phyloP scores from a whole-genome alignment of 2,329 filamentous ascomycete genomes.

The Niveomyces coronatus region DNA sequence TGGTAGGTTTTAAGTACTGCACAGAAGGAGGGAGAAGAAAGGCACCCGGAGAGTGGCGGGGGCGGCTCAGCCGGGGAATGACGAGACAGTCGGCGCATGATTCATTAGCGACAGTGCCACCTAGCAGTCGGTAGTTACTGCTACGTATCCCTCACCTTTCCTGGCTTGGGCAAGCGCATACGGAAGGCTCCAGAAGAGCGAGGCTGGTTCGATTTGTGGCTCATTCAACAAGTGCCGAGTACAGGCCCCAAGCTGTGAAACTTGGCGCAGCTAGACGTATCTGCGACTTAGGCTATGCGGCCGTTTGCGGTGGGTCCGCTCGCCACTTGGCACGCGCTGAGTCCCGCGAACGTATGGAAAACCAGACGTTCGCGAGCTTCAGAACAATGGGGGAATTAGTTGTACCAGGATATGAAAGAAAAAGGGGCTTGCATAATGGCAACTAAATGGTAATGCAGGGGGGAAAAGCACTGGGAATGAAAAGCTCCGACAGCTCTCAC shows the following conservation, averaged over 20 bases:
- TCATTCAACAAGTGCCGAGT: conserved; percentile 15
- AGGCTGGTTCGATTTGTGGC: conserved; percentile 6
- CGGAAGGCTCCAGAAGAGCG: conserved; percentile 30
- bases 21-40: conserved; percentile 13
- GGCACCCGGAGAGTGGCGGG: conserved; percentile 21
- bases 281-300: neutral
- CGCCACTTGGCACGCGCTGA: neutral
- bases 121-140: neutral
- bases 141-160: neutral
- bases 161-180: conserved; percentile 8
- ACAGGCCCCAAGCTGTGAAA: conserved; percentile 12
- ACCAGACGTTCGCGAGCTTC: too few relatives aligned
- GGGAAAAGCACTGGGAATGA: too few relatives aligned
- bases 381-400: too few relatives aligned
- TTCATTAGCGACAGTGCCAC: conserved; percentile 24
- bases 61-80: conserved; percentile 19
- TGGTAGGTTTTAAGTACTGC: conserved; percentile 22
- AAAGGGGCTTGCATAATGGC: too few relatives aligned
- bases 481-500: too few relatives aligned
- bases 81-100: conserved; percentile 21
- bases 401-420: too few relatives aligned
- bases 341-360: too few relatives aligned
- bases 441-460: too few relatives aligned
- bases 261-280: conserved; percentile 2
- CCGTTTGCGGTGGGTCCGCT: conserved; percentile 8